Conservation (phyloP, 2,329 filamentous ascomycete genomes). For the Fusarium zealandicum region DNA sequence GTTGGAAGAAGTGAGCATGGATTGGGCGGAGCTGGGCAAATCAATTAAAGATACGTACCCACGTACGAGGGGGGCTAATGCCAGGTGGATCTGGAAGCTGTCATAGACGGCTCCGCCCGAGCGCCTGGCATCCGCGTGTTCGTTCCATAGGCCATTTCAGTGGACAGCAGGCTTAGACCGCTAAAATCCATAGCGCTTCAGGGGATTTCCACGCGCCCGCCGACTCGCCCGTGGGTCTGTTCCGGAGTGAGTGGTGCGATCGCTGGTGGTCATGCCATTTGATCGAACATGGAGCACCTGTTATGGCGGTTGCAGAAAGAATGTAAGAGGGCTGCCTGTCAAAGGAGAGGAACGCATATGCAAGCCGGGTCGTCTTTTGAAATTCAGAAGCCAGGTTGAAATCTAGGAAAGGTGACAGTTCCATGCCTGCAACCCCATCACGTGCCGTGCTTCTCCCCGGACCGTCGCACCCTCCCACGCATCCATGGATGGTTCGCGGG, state of each 20-base stretch:
- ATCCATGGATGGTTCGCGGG: not conserved
- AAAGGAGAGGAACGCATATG: not conserved
- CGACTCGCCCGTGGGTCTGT: not conserved
- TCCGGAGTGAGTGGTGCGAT: conserved; percentile 14
- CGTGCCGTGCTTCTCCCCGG: conserved; percentile 4
- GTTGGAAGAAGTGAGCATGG: conserved; percentile 34
- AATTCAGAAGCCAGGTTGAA: not conserved
- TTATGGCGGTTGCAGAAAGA: conserved; percentile 3
- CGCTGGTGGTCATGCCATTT: conserved; percentile 3
- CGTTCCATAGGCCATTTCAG: not conserved
- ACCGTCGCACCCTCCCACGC: not conserved
- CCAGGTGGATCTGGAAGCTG: too few relatives aligned
- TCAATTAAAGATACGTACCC: conserved; percentile 34
- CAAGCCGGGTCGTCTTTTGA: too few relatives aligned
- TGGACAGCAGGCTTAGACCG: conserved; percentile 1
- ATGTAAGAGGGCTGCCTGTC: conserved; percentile 1
- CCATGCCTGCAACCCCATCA: not conserved
- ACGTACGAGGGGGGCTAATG: conserved; percentile 1
- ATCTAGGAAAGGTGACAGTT: not conserved
- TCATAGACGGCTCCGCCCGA: not conserved
- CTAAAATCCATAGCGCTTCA: not conserved
- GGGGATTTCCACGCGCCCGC: not conserved
- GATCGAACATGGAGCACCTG: not conserved
- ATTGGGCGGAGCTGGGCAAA: conserved; percentile 32
- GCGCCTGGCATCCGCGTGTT: too few relatives aligned